Evolutionary conservation across 352 stramenopile genomes (phyloP).

Genomic region (Globisporangium cederbergense): DNA sequence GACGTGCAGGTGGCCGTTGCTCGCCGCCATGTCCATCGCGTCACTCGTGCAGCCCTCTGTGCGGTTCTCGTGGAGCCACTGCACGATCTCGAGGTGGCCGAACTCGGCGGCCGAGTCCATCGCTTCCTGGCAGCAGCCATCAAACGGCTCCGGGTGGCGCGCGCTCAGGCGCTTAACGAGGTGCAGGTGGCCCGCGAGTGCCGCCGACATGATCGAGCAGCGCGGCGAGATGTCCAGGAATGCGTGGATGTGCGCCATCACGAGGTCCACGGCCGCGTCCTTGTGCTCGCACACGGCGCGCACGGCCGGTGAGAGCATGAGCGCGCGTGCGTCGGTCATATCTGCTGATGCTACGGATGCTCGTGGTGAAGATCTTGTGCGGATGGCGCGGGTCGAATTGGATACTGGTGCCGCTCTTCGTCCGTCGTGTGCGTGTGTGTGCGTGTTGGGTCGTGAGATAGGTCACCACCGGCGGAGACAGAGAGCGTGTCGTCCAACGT

Average conservation of each 20-base stretch:
- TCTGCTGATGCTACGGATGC: not conserved
- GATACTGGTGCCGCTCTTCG: not conserved
- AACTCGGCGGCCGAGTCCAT: constrained; percentile 33
- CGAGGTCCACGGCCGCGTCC: constrained; percentile 38
- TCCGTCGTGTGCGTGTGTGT: not conserved
- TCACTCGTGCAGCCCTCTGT: constrained; percentile 29
- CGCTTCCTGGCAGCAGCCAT: constrained; percentile 24
- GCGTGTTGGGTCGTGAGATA: not conserved
- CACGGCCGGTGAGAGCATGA: constrained; percentile 44
- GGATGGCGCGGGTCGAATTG: not conserved
- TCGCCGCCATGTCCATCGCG: constrained; percentile 32
- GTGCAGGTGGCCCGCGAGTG: constrained; percentile 43
- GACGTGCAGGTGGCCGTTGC: constrained; percentile 25
- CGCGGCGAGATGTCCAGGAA: constrained; percentile 52
- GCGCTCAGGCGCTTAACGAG: constrained; percentile 57
- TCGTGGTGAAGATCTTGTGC: not conserved
- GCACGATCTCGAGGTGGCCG: constrained; percentile 25
- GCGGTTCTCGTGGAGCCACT: constrained; percentile 33
- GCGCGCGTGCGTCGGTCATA: not conserved
- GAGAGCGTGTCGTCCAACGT: not conserved
- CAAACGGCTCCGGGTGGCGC: constrained; percentile 23
- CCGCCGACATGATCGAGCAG: constrained; percentile 53
- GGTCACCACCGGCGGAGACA: not conserved
- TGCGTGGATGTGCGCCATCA: constrained; percentile 42
- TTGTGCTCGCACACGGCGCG: constrained; percentile 43